These are phyloP conservation scores for Thelonectria blattea DNA, from an alignment of 2,329 filamentous ascomycete genomes.

Conservation along the genomic window DNA sequence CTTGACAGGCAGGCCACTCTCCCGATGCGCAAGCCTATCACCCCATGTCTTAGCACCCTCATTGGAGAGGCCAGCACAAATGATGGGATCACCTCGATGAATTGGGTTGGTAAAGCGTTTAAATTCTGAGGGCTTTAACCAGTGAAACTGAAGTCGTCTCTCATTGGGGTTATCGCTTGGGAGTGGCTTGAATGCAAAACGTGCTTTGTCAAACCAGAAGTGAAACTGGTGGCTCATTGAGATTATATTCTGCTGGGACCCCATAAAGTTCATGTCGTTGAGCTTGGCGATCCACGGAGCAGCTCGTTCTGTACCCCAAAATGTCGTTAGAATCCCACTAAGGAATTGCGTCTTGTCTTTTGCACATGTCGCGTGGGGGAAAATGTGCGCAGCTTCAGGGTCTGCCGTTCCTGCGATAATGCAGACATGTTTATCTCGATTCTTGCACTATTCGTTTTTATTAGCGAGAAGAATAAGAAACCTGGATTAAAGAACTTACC, in stretches of 20 bases:
- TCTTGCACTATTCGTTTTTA: neutral
- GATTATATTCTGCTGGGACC: neutral
- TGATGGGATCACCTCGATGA: neutral
- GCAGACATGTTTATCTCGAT: neutral
- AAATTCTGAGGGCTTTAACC: neutral
- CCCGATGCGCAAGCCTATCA: neutral
- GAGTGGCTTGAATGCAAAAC: neutral
- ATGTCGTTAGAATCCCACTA: neutral
- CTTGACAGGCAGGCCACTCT: neutral
- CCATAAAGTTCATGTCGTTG: neutral
- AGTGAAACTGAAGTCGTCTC: neutral
- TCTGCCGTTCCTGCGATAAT: neutral
- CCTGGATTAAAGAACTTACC: neutral
- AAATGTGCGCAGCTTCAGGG: neutral
- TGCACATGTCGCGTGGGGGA: neutral
- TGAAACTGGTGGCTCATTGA: neutral
- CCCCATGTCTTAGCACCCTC: slow-evolving; percentile 1
- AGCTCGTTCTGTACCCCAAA: neutral
- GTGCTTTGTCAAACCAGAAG: neutral
- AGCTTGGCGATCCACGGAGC: neutral
- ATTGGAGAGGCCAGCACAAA: neutral
- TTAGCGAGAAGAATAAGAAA: neutral
- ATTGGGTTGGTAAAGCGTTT: neutral
- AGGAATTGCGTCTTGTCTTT: neutral
- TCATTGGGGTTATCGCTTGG: neutral